Evolutionary conservation across 2,329 filamentous ascomycete genomes (phyloP).

Genomic region (Cladosporium austrohemisphaericum): DNA sequence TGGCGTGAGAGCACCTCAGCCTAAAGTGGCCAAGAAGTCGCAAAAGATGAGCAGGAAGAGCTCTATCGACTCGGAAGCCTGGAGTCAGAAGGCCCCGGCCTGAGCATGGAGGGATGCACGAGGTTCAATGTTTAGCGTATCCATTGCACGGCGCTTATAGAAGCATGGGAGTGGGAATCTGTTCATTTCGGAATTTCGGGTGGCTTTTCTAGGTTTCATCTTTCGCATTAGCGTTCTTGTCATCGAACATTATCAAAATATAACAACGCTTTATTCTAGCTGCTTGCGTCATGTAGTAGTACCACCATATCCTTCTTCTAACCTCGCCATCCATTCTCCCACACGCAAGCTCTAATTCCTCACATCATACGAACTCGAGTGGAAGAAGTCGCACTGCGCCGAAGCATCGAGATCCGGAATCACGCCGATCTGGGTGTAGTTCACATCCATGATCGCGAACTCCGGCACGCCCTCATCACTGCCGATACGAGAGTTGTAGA

Average conservation of each 20-base stretch:
- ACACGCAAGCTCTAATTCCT: conserved; percentile 17
- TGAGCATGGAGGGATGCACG: no score
- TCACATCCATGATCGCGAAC: conserved; percentile 23
- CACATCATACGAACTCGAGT: conserved; percentile 24
- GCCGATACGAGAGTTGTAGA: conserved; percentile 21
- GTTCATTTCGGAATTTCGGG: no score
- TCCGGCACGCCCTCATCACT: conserved; percentile 2
- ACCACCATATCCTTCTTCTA: no score
- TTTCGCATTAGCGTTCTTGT: no score
- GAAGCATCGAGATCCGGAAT: conserved; percentile 22
- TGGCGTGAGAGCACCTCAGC: neutral
- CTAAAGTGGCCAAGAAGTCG: neutral
- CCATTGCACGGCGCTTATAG: no score
- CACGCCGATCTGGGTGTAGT: conserved; percentile 24
- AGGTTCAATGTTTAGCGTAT: no score
- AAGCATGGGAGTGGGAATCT: no score
- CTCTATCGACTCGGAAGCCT: conserved; percentile 11
- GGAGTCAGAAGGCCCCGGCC: conserved; percentile 11
- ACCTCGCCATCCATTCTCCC: no score
- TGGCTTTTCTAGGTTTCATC: no score
- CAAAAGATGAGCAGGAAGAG: conserved; percentile 12
- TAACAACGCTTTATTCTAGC: no score
- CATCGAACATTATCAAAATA: no score
- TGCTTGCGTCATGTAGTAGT: no score
- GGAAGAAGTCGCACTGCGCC: conserved; percentile 25